Evolutionary conservation across 2,329 filamentous ascomycete species (phyloP).

Genomic region (Cladosporium colombiae): DNA sequence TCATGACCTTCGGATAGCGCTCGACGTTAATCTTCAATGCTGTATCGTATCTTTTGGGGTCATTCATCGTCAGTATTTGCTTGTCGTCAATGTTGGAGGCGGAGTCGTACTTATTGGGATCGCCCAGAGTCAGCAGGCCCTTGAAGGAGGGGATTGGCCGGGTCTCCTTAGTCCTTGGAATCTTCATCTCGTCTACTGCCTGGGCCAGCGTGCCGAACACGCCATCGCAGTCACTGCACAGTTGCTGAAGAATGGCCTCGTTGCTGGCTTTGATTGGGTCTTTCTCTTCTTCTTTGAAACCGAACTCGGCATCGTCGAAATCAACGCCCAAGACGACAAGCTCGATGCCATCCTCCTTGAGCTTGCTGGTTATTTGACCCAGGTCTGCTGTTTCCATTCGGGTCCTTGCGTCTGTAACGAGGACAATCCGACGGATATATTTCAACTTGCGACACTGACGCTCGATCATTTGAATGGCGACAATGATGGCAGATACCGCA

Average conservation of each 20-base stretch:
- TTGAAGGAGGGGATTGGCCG: conserved; percentile 77
- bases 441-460: conserved; percentile 79
- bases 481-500: conserved; percentile 78
- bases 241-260: conserved; percentile 64
- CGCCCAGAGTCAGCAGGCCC: conserved; percentile 61
- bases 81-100: conserved; percentile 77
- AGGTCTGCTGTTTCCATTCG: conserved; percentile 71
- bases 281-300: conserved; percentile 91
- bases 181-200: conserved; percentile 76
- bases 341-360: conserved; percentile 75
- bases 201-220: conserved; percentile 82
- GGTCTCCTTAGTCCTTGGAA: conserved; percentile 73
- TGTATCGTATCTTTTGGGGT: conserved; percentile 37
- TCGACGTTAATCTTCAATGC: conserved; percentile 84
- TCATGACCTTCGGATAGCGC: conserved; percentile 83
- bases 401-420: conserved; percentile 81
- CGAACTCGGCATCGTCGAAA: conserved; percentile 88
- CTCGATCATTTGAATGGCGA: conserved; percentile 85
- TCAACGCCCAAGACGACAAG: conserved; percentile 83
- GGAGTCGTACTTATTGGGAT: conserved; percentile 37
- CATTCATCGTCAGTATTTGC: conserved; percentile 63
- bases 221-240: conserved; percentile 66
- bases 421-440: conserved; percentile 75
- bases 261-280: conserved; percentile 69
- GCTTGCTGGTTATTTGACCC: conserved; percentile 68